Percentiles rank a stretch among this genome's conserved stretches.
Conservation (phyloP, 768 basidiomycete species). For the Kwoniella heveanensis region DNA sequence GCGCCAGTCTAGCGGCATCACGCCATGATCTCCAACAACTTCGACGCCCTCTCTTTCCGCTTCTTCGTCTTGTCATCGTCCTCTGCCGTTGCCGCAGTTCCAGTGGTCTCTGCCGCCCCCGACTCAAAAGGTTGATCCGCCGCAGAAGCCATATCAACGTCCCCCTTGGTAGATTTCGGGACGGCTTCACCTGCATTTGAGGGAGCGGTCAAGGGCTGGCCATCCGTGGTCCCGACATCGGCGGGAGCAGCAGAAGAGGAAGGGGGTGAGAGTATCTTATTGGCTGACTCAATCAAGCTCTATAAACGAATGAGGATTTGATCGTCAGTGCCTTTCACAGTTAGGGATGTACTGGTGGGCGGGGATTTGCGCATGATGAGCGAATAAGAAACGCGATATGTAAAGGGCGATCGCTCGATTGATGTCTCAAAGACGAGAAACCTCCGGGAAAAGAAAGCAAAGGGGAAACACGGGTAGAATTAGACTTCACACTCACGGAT, state of each 20-base stretch:
- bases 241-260: conserved; percentile 6
- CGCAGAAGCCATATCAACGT: conserved; percentile 2
- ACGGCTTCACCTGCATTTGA: neutral
- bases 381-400: too few relatives aligned
- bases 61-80: conserved; percentile 1
- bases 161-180: neutral
- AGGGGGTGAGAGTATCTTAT: conserved; percentile 21
- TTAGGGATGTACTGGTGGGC: too few relatives aligned
- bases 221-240: neutral
- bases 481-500: conserved; percentile 34
- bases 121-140: neutral
- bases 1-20: too few relatives aligned
- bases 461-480: too few relatives aligned
- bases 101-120: neutral
- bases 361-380: too few relatives aligned
- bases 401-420: too few relatives aligned
- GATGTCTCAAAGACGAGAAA: too few relatives aligned
- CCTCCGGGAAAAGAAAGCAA: too few relatives aligned
- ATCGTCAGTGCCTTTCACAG: too few relatives aligned
- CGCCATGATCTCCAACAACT: conserved; percentile 21
- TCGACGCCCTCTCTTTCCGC: conserved; percentile 30
- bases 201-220: neutral
- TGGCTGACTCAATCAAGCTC: conserved; percentile 24
- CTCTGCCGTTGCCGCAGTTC: neutral
- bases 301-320: neutral